Evolutionary conservation across 2,329 filamentous ascomycete genomes (phyloP).

Genomic region (Escovopsis sp.): DNA sequence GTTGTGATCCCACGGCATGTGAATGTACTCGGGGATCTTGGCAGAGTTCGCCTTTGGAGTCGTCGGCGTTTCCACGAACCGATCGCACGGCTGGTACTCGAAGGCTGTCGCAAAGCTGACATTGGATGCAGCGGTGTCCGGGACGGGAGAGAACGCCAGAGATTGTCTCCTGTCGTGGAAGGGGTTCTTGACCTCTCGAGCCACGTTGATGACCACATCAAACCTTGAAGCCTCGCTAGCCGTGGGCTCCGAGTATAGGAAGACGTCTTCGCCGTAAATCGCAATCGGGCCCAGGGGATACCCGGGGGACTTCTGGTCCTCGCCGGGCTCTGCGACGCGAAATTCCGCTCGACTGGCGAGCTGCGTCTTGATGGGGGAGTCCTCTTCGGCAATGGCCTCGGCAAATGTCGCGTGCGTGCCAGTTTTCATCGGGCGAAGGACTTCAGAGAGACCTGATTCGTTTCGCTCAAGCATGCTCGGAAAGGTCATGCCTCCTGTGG

Average conservation of each 20-base stretch:
- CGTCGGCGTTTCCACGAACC: constrained; percentile 33
- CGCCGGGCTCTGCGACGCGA: constrained; percentile 55
- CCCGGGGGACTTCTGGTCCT: constrained; percentile 66
- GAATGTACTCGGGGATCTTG: constrained; percentile 64
- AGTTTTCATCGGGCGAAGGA: constrained; percentile 37
- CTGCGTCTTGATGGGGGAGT: constrained; percentile 45
- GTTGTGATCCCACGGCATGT: constrained; percentile 80
- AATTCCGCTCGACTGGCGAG: constrained; percentile 44
- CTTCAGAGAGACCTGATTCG: constrained; percentile 44
- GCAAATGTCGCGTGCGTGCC: constrained; percentile 23
- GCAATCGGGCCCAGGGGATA: constrained; percentile 73
- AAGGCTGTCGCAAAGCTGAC: constrained; percentile 47
- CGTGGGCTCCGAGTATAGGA: constrained; percentile 66
- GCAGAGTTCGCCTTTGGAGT: constrained; percentile 35
- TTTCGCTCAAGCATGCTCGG: constrained; percentile 46
- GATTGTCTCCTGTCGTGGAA: constrained; percentile 32
- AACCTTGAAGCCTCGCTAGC: constrained; percentile 63
- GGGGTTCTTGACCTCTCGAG: constrained; percentile 66
- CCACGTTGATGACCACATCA: constrained; percentile 75
- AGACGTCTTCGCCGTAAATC: constrained; percentile 67
- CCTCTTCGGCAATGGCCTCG: constrained; percentile 36
- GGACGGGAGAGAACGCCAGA: constrained; percentile 12
- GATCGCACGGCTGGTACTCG: constrained; percentile 33
- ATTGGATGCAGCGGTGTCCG: constrained; percentile 42
- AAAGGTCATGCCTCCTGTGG: constrained; percentile 48